Evolutionary conservation across 2,329 filamentous ascomycete genomes (phyloP), one percentile per base, ranked within the genome.

Genomic region (Penicillium sp.): DNA sequence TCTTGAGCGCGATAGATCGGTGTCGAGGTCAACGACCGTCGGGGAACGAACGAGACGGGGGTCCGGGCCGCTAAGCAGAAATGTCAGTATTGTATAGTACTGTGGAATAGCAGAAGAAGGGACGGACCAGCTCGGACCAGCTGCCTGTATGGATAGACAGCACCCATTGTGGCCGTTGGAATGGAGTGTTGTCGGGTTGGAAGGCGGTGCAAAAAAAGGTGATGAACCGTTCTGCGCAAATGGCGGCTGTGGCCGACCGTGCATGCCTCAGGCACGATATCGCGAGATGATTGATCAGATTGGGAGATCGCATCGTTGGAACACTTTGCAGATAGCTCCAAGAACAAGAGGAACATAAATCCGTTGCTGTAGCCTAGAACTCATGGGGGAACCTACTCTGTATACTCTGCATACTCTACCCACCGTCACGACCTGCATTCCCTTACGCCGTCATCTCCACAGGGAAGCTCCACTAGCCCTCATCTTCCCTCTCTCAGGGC

Each of bases 111-210:
- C 23, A 4, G 50, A 52, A 9, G 20, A 15, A 7, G 37, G 10
- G 25, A 54, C 60, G 50, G 62, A 72, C 71, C 67, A 54, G 69
- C 59, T 53, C 68, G 68, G 54, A 68, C 50, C 50, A 73, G 57
- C 55, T 68, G 69, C 58, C 69, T 66, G 49, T 66, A 70, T 18
- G 64, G 64, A 58, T 66, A 61, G 40, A 69, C 50, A 55, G 64
- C 60, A 54, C 64, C 68, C 60, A 72, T 67, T 62, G 68, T 65
- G 60, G 69, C 69, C 69, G 70, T 71, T 52, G 47, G 42, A 52
- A 56, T 53, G 57, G 49, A 52, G 43, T 48, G 48, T 55, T 57
- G 55, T 47, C 45, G 50, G 50, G 51, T 49, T 32, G 52, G 50
- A 50, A 44, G 39, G 32, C 38, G 50, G 42, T 53, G 53, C 59